Conservation (phyloP, 345 rosid species). For the Gossypium mustelinum region DNA sequence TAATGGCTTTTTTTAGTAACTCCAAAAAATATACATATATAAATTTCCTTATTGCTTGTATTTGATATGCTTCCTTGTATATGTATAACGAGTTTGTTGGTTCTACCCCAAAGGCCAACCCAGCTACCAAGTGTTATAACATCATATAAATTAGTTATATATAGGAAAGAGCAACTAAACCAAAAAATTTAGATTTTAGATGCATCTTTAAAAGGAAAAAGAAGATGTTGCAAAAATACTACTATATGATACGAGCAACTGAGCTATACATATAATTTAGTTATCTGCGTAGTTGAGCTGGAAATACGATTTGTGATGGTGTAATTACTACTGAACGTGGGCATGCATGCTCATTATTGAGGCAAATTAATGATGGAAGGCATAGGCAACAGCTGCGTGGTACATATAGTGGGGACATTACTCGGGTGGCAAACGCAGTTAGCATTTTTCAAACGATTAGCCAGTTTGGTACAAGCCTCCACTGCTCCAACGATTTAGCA, state of each 20-base stretch:
- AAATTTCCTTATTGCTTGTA: no score
- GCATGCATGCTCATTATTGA: neutral
- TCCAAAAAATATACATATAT: no score
- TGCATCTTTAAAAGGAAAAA: neutral
- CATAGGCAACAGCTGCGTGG: neutral
- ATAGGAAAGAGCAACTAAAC: neutral
- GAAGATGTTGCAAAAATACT: no score
- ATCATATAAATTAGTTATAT: neutral
- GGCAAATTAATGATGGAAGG: neutral
- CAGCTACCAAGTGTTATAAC: neutral
- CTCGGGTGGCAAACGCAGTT: neutral
- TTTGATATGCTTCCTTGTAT: no score
- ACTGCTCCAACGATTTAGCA: neutral
- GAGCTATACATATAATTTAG: neutral
- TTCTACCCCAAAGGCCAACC: no score
- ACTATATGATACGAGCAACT: neutral
- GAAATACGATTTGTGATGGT: neutral
- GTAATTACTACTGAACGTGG: neutral
- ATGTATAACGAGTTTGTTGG: no score
- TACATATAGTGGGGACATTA: neutral
- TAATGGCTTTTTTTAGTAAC: no score
- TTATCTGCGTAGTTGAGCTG: neutral
- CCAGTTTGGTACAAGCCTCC: neutral
- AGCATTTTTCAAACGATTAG: neutral
- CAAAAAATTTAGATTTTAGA: neutral